phyloP scores from a whole-genome alignment of 2,329 filamentous ascomycete genomes.

The Fusarium armeniacum region DNA sequence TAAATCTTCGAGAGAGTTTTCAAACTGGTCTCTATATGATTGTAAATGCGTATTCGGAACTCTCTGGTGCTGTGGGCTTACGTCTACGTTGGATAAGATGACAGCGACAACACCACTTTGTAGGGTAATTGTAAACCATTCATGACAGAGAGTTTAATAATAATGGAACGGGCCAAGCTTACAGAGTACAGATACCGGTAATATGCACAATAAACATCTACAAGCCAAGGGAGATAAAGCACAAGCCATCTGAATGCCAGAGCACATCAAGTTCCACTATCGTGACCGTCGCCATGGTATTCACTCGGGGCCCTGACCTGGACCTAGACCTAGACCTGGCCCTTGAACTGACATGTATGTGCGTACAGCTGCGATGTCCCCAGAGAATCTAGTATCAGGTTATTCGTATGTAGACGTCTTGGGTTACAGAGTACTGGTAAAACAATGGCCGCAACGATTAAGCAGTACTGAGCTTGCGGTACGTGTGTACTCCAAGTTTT shows the following conservation, averaged over 20 bases:
- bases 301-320: constrained; percentile 22
- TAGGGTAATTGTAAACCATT: background rate
- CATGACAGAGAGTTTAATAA: constrained; percentile 27
- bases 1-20: background rate
- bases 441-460: constrained; percentile 4
- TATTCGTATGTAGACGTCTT: background rate
- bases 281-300: constrained; percentile 44
- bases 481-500: constrained; percentile 16
- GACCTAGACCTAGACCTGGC: constrained; percentile 6
- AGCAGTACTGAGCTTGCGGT: background rate
- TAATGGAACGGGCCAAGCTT: constrained; percentile 28
- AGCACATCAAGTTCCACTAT: constrained; percentile 43
- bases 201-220: background rate
- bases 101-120: background rate
- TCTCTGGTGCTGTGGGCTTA: constrained; percentile 7
- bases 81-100: background rate
- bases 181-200: constrained; percentile 26
- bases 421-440: constrained; percentile 10
- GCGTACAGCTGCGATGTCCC: constrained; percentile 6
- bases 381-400: constrained; percentile 13
- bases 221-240: constrained; percentile 25
- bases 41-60: constrained; percentile 33
- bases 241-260: constrained; percentile 38
- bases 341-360: constrained; percentile 5
- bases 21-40: background rate